phyloP scores from a whole-genome alignment of 768 basidiomycete species.

The Phaeotremella fagi region DNA sequence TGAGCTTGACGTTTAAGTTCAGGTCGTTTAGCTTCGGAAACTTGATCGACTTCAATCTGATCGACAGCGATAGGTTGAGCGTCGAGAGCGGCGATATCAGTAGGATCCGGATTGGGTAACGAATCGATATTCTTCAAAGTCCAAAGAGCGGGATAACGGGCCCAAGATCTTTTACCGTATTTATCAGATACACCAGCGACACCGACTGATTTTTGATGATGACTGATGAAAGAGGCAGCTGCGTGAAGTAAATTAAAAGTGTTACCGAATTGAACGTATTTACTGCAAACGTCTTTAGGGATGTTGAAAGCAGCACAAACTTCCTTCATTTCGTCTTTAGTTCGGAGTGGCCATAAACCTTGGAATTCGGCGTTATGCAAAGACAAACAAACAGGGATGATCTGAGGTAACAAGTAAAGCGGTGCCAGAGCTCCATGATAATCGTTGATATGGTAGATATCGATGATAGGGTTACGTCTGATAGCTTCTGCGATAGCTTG shows the following conservation, averaged over 20 bases:
- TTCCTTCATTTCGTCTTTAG: slow-evolving; percentile 97
- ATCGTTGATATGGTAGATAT: slow-evolving; percentile 90
- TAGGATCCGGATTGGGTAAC: slow-evolving; percentile 84
- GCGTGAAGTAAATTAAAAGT: slow-evolving; percentile 94
- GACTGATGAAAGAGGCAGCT: slow-evolving; percentile 83
- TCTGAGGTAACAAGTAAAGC: slow-evolving; percentile 85
- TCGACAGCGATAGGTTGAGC: slow-evolving; percentile 67
- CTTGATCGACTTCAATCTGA: slow-evolving; percentile 71
- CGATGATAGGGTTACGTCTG: slow-evolving; percentile 75
- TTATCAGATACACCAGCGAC: slow-evolving; percentile 97
- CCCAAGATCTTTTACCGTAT: slow-evolving; percentile 92
- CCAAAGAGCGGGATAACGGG: slow-evolving; percentile 92
- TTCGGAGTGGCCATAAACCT: slow-evolving; percentile 87
- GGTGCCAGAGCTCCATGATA: slow-evolving; percentile 90
- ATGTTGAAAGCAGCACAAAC: slow-evolving; percentile 97
- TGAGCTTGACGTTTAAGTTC: slow-evolving; percentile 88
- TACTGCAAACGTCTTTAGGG: slow-evolving; percentile 89
- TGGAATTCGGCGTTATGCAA: slow-evolving; percentile 98
- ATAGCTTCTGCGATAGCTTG: slow-evolving; percentile 92
- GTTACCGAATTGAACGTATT: slow-evolving; percentile 96
- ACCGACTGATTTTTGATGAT: slow-evolving; percentile 86
- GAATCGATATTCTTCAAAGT: slow-evolving; percentile 93
- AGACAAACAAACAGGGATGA: slow-evolving; percentile 82
- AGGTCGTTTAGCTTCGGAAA: slow-evolving; percentile 81
- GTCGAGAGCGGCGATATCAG: slow-evolving; percentile 83